Evolutionary conservation across 2,329 filamentous ascomycete species (phyloP).

Genomic region (Shiraia bambusicola): DNA sequence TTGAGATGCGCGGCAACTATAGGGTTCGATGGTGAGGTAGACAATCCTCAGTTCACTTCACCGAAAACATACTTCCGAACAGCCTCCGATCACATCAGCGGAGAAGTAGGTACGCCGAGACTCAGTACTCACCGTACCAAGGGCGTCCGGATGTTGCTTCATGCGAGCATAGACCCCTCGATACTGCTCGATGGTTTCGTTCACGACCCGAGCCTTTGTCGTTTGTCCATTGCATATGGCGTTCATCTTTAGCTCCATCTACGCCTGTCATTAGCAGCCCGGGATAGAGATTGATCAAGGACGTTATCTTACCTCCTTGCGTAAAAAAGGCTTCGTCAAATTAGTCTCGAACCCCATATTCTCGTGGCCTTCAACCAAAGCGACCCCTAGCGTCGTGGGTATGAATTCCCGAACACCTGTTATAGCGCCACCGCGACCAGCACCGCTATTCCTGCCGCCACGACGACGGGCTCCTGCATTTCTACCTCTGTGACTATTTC

Average conservation of each 20-base stretch:
- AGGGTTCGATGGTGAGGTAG: too few relatives aligned
- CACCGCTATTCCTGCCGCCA: constrained; percentile 28
- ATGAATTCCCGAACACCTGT: constrained; percentile 79
- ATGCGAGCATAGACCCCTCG: constrained; percentile 82
- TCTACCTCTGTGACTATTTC: too few relatives aligned
- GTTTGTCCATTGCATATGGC: constrained; percentile 88
- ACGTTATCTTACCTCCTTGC: constrained; percentile 67
- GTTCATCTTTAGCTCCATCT: constrained; percentile 95
- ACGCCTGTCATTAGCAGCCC: constrained; percentile 13
- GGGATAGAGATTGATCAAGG: constrained; percentile 9
- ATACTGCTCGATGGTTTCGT: constrained; percentile 84
- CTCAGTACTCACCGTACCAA: constrained; percentile 54
- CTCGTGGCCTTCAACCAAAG: constrained; percentile 91
- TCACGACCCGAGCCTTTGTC: constrained; percentile 72
- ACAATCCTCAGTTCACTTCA: too few relatives aligned
- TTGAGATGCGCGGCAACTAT: too few relatives aligned
- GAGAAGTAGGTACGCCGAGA: too few relatives aligned
- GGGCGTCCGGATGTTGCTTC: constrained; percentile 67
- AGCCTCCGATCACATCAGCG: constrained; percentile 30
- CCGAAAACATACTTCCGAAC: constrained; percentile 44
- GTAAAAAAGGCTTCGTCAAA: constrained; percentile 89
- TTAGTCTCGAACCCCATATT: constrained; percentile 90
- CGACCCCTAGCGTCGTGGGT: constrained; percentile 85
- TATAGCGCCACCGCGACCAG: constrained; percentile 47
- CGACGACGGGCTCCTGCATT: constrained; percentile 48